Evolutionary conservation across 108 stramenopile species (phyloP).

Genomic region (Cyclotella cryptica): DNA sequence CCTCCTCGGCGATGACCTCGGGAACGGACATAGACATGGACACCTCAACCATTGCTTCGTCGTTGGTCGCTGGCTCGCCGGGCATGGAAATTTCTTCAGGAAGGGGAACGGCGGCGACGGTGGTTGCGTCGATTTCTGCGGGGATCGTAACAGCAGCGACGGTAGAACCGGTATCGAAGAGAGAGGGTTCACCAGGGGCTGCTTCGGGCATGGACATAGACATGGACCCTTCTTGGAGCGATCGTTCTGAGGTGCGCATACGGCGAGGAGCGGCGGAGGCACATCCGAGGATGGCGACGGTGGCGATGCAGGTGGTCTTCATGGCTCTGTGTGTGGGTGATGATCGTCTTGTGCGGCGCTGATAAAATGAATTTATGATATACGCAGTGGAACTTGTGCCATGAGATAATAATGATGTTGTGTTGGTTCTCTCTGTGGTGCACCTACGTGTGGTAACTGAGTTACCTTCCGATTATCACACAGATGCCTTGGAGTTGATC

Average conservation of each 20-base stretch:
- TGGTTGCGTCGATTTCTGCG: no score
- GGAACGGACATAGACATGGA: not conserved
- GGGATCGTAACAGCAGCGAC: no score
- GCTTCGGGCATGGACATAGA: slow-evolving; percentile 12
- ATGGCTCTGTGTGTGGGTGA: slow-evolving; percentile 1
- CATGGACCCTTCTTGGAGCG: not conserved
- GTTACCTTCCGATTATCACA: no score
- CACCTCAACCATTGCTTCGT: no score
- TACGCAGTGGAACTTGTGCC: no score
- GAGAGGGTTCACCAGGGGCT: not conserved
- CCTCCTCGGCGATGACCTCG: not conserved
- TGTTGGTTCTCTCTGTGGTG: no score
- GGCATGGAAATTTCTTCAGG: not conserved
- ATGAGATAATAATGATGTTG: no score
- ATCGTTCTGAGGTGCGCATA: slow-evolving; percentile 11
- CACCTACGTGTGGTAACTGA: no score
- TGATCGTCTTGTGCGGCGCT: not conserved
- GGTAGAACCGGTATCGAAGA: not conserved
- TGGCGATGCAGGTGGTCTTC: slow-evolving; percentile 26
- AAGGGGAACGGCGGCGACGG: no score
- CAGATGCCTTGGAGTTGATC: no score
- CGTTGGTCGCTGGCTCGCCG: no score
- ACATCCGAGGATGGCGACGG: slow-evolving; percentile 28
- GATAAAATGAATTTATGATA: slow-evolving; percentile 4
- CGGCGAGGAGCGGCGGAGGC: slow-evolving; percentile 22